Evolutionary conservation across 306 rosid species (phyloP), one percentile per base, ranked within the genome.

Genomic region (Castanospermum australe): DNA sequence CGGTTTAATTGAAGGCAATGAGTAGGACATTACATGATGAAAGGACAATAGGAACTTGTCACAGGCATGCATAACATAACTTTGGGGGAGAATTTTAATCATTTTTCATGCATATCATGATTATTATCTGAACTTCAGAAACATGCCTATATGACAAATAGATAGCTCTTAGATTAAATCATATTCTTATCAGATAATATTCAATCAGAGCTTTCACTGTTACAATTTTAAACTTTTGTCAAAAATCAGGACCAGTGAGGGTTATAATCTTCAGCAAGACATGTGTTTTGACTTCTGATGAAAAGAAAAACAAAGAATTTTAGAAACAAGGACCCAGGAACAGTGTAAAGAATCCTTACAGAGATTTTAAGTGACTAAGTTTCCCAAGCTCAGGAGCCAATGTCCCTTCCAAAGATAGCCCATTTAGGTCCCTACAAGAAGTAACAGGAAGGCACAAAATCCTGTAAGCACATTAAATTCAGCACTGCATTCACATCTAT

Each of bases 301-400:
- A 39, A 18, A 71, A 28, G 54, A 45, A 12, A 52, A 21, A 17
- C 2, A 60, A 8, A 17, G 17, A 35, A 6, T 21, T 14, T 6
- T 36, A 1, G 63, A n/a, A 52, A 64, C 17, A 35, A 21, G 15
- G 25, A 14, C 0, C 18, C 6, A 51, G 6, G 36, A 55, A 24
- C 25, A 12, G 14, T 36, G 59, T 17, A 28, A 80, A 55, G 62
- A 84, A 81, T 71, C 74, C 97, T 90, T 91, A 95, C 99, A 95
- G 89, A 72, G 84, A 82, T 84, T 71, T 86, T 63, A 93, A 84
- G 83, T 84, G 88, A 74, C 76, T 15, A 69, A 96, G 96, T 82
- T 88, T 89, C 80, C 94, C 91, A 71, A 96, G 90, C 85, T 84
- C 91, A 41, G 98, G 98, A 10, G 89, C 82, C 87, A 96, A 86